Evolutionary conservation across 2,329 filamentous ascomycete genomes (phyloP).

Genomic region (Neonectria punicea): DNA sequence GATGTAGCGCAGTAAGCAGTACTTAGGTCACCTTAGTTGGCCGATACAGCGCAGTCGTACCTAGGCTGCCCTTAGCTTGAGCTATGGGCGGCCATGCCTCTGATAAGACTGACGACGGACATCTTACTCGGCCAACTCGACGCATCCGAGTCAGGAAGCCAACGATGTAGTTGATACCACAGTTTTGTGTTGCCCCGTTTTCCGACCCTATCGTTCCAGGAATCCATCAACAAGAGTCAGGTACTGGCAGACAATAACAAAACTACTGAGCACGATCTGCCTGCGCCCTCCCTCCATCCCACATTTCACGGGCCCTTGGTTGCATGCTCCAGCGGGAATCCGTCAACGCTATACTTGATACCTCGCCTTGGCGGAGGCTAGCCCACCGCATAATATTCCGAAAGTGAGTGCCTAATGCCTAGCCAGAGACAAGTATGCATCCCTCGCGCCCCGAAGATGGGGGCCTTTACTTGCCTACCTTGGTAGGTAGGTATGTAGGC

Average conservation of each 20-base stretch:
- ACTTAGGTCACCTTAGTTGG: slow-evolving; percentile 5
- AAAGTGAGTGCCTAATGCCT: slow-evolving; percentile 34
- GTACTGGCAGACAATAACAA: not conserved
- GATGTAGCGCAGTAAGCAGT: slow-evolving; percentile 20
- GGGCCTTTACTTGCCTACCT: slow-evolving; percentile 6
- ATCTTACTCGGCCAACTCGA: slow-evolving; percentile 7
- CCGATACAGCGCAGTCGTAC: not conserved
- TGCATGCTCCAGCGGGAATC: slow-evolving; percentile 16
- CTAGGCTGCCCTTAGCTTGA: not conserved
- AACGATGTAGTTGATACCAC: not conserved
- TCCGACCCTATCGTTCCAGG: not conserved
- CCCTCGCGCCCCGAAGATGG: slow-evolving; percentile 3
- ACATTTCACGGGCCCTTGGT: slow-evolving; percentile 5
- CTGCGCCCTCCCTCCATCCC: not conserved
- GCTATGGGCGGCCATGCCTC: slow-evolving; percentile 10
- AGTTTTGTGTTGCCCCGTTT: not conserved
- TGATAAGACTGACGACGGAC: slow-evolving; percentile 12
- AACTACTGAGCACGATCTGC: not conserved
- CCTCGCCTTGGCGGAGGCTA: slow-evolving; percentile 32
- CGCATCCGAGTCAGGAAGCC: not conserved
- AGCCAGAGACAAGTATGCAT: slow-evolving; percentile 27
- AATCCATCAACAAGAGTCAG: not conserved
- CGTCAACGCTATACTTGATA: slow-evolving; percentile 28
- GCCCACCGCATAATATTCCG: slow-evolving; percentile 41
- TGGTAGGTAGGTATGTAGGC: not conserved